phyloP scores from a whole-genome alignment of 106 monocot species.

The Vanilla planifolia region DNA sequence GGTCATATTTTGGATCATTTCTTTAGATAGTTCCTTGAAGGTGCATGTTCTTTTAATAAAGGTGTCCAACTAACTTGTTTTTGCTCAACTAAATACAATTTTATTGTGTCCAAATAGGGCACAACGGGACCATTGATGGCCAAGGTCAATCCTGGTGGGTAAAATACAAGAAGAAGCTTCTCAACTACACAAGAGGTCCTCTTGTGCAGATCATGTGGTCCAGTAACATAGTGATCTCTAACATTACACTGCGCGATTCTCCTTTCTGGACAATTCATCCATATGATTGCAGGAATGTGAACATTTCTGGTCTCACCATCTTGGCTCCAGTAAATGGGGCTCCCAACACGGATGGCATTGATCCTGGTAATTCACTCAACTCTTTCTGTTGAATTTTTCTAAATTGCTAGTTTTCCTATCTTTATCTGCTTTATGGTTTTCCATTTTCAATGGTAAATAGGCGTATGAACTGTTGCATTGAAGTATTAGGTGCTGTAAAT shows the following conservation, averaged over 20 bases:
- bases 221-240: constrained; percentile 37
- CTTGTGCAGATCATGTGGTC: constrained; percentile 51
- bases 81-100: neutral
- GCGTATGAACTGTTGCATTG: no score
- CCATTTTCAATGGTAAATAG: no score
- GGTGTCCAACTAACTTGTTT: no score
- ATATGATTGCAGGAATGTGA: constrained; percentile 44
- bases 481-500: no score
- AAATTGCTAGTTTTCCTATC: no score
- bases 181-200: constrained; percentile 47
- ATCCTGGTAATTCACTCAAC: constrained; percentile 45
- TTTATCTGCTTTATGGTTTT: no score
- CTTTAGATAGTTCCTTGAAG: no score
- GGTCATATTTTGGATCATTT: no score
- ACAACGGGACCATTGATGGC: constrained; percentile 44
- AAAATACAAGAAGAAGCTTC: constrained; percentile 29
- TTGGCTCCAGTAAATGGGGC: constrained; percentile 37
- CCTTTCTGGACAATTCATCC: constrained; percentile 58
- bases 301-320: constrained; percentile 33
- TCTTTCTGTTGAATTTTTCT: no score
- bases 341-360: constrained; percentile 57
- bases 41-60: no score
- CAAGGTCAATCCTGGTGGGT: constrained; percentile 49
- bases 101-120: constrained; percentile 16
- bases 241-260: constrained; percentile 40